Percentiles rank a stretch among this genome's conserved stretches.
Evolutionary conservation across 176 grass and related monocot species (phyloP).

Genomic region (Paspalum notatum): DNA sequence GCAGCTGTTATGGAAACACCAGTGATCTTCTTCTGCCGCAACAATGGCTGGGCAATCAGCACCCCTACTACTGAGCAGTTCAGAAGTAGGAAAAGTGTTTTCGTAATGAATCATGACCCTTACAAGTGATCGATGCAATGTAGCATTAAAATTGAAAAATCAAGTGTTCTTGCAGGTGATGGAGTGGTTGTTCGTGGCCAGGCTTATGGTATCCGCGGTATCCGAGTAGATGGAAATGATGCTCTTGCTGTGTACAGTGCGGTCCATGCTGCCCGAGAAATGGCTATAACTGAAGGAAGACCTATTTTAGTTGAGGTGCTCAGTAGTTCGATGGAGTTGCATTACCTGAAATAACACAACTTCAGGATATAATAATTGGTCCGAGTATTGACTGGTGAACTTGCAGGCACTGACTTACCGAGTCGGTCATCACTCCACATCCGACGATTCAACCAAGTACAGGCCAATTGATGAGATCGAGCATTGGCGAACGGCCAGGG

Average conservation of each 20-base stretch:
- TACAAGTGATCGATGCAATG: neutral
- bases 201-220: slow-evolving; percentile 87
- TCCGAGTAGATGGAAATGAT: slow-evolving; percentile 91
- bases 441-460: slow-evolving; percentile 97
- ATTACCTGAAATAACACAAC: neutral
- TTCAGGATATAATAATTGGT: slow-evolving; percentile 2
- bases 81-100: slow-evolving; percentile 63
- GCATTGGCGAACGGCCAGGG: slow-evolving; percentile 84
- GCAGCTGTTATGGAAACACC: slow-evolving; percentile 86
- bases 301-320: slow-evolving; percentile 93
- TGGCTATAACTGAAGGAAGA: slow-evolving; percentile 77
- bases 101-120: neutral
- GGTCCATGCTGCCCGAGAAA: slow-evolving; percentile 82
- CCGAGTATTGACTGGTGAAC: slow-evolving; percentile 13
- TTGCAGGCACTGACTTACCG: slow-evolving; percentile 89
- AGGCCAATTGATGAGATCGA: slow-evolving; percentile 87
- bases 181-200: slow-evolving; percentile 81
- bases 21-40: slow-evolving; percentile 95
- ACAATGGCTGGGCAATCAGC: slow-evolving; percentile 99
- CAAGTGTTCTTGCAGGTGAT: slow-evolving; percentile 69
- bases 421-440: slow-evolving; percentile 97
- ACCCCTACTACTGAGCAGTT: slow-evolving; percentile 90
- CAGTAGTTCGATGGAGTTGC: slow-evolving; percentile 6
- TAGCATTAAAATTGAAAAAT: slow-evolving; percentile 30
- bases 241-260: slow-evolving; percentile 91